Evolutionary conservation across 2,329 filamentous ascomycete genomes (phyloP), one percentile per base, ranked within the genome.

Genomic region (Hymenoscyphus fructigenus): DNA sequence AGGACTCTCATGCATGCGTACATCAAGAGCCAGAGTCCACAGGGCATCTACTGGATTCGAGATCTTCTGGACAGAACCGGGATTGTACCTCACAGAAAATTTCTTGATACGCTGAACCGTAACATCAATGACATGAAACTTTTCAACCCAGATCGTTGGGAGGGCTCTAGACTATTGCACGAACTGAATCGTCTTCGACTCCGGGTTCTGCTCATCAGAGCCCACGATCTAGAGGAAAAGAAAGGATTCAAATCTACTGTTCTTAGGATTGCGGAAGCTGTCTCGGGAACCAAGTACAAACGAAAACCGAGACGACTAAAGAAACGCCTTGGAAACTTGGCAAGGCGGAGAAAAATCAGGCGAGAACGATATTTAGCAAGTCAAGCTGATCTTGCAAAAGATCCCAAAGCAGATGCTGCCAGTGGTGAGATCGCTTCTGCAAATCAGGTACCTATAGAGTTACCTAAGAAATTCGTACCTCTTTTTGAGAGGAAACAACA

Each of bases 1-100:
- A 74, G 66, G 5, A 69, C 71, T 7, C 71, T 76, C 44, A 62
- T 75, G 23, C 67, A 70, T 20, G 70, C 69, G 15, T 75, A 74
- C 57, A 68, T 75, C 12, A 61, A 57, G 5, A 57, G 73, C 23
- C 59, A 61, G 32, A 68, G 74, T 60, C 32, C 38, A 3, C 36
- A 47, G n/a, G 74, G 74, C 5, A 58, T 76, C 12, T 57, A 66
- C 15, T 75, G 71, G 72, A 68, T 73, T 9, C 47, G 20, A 10
- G 26, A 6, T 53, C 47, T 53, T 23, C 47, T 53, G 14, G 47
- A 53, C 10, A 23, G 23, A 23, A 53, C 47, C 20, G 66, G 66
- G 5, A 20, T 75, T 12, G 41, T 63, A 23, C 73, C 74, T 0
- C 73, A 75, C 36, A 28, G 32, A 1, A 59, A 55, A 6, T 71